Base-by-base conservation (phyloP, 805 yeast species). In the Zygoascus tannicola region DNA sequence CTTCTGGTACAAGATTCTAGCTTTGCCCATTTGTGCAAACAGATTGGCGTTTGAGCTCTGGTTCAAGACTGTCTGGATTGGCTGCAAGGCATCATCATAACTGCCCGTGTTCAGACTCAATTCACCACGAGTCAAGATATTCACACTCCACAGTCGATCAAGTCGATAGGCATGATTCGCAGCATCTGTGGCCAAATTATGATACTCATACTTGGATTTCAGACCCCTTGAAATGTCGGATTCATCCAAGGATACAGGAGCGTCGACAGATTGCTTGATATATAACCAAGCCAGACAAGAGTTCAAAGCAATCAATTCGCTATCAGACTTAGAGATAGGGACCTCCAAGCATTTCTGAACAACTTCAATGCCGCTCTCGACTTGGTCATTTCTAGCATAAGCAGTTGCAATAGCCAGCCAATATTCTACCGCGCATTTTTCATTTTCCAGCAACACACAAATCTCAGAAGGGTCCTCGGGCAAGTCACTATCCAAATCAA, bases 401-500 rank as follows among this genome's bases (percentile, higher is more conserved):
- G 92, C 94, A 46, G 79, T 56, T 40, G 94, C 88, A 49, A 88
- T 78, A 19, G 81, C 73, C 16, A 85, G 64, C 98, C 98, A 92
- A 64, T 78, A 85, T 57, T 80, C 79, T 44, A 74, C 69, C 19
- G 75, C 78, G 40, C 90, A 80, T 45, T 75, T 76, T 65, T 92
- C 97, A 51, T 83, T 85, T 49, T 83, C 81, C 50, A 92, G 68
- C 49, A 90, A 73, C 22, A 76, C 74, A 51, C 83, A 78, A 50
- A 92, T 70, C 57, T 92, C 97, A 37, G 77, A 72, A 3, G 95
- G 85, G 60, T 90, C 95, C 19, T 85, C 95, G 3, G 95, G 94
- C 45, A 87, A 69, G 57, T 90, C 97, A 30, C 79, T 78, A 42
- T 74, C 74, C 47, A 83, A 71, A 56, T 87, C 90, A 53, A 92